These are phyloP conservation scores for Xerocomus brunneocitrinus DNA, from an alignment of 768 basidiomycete species.

Conservation along the genomic window DNA sequence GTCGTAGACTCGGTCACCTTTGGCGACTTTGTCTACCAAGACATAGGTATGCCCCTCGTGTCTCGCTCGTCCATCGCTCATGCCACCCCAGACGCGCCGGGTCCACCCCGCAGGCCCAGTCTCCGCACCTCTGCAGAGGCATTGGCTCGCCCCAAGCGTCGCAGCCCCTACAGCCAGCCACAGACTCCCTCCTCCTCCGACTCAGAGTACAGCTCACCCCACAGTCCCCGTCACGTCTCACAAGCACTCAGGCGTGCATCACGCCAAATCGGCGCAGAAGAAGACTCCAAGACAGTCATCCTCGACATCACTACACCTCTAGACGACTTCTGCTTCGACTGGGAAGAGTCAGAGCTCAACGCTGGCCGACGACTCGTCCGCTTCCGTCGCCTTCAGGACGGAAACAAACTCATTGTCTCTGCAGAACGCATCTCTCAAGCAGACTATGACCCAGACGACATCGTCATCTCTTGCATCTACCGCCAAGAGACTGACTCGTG, in stretches of 20 bases:
- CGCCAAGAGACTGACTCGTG: constrained; percentile 70
- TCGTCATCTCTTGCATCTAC: constrained; percentile 94
- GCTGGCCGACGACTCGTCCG: constrained; percentile 81
- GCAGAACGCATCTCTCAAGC: constrained; percentile 72
- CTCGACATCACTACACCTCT: constrained; percentile 61
- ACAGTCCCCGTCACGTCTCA: constrained; percentile 17
- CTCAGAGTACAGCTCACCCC: constrained; percentile 31
- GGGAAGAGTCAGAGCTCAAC: constrained; percentile 61
- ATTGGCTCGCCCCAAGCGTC: constrained; percentile 31
- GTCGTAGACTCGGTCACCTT: constrained; percentile 64
- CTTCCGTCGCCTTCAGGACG: constrained; percentile 76
- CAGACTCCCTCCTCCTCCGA: constrained; percentile 40
- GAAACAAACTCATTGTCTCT: constrained; percentile 68
- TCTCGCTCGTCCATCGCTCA: not conserved
- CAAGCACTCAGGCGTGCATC: constrained; percentile 22
- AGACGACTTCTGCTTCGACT: constrained; percentile 49
- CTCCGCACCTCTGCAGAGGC: constrained; percentile 26
- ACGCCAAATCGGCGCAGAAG: constrained; percentile 26
- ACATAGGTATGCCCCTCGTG: constrained; percentile 33
- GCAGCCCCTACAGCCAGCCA: constrained; percentile 37
- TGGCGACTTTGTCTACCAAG: constrained; percentile 67
- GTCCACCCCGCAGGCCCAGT: constrained; percentile 13
- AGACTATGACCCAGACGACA: constrained; percentile 68
- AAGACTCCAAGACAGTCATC: constrained; percentile 49
- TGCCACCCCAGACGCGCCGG: not conserved